Percentiles rank a stretch among this genome's conserved stretches.
phyloP scores from a whole-genome alignment of 1,139 yeast genomes.

The Zygosaccharomyces sapae region DNA sequence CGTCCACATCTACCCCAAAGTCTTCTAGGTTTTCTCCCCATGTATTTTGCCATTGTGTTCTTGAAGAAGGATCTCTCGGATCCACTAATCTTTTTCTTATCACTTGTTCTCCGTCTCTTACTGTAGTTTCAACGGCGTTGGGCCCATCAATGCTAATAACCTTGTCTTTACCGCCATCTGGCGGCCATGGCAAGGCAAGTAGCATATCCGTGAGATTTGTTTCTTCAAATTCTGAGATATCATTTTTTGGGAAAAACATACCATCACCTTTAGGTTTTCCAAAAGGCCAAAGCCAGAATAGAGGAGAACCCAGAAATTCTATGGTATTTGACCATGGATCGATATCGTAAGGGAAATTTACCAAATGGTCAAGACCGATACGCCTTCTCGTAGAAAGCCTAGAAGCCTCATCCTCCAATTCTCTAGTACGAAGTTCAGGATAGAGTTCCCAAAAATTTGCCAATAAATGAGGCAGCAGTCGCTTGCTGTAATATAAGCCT shows the following conservation, averaged over 20 bases:
- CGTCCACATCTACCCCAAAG: slow-evolving; percentile 81
- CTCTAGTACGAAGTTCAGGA: slow-evolving; percentile 18
- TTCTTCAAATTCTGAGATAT: slow-evolving; percentile 35
- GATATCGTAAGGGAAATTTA: slow-evolving; percentile 75
- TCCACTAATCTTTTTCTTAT: slow-evolving; percentile 36
- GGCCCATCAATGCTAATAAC: slow-evolving; percentile 8
- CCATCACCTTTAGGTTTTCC: slow-evolving; percentile 56
- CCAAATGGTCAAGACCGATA: slow-evolving; percentile 40
- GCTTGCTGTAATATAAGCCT: slow-evolving; percentile 33
- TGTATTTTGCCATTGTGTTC: slow-evolving; percentile 66
- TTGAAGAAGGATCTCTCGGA: slow-evolving; percentile 30
- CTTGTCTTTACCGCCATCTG: slow-evolving; percentile 55
- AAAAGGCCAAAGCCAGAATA: slow-evolving; percentile 70
- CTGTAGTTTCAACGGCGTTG: slow-evolving; percentile 17
- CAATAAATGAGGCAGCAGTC: slow-evolving; percentile 28
- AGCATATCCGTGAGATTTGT: slow-evolving; percentile 54
- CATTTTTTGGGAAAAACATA: slow-evolving; percentile 50
- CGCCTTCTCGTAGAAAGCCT: slow-evolving; percentile 14
- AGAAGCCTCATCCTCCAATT: slow-evolving; percentile 16
- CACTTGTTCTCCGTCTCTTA: slow-evolving; percentile 31
- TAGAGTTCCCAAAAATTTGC: slow-evolving; percentile 21
- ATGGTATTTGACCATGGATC: slow-evolving; percentile 54
- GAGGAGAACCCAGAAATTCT: slow-evolving; percentile 52
- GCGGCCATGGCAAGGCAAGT: slow-evolving; percentile 77
- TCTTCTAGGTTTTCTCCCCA: slow-evolving; percentile 79